Conservation (phyloP, 2,329 filamentous ascomycete genomes). For the Pseudomassariella vexata region DNA sequence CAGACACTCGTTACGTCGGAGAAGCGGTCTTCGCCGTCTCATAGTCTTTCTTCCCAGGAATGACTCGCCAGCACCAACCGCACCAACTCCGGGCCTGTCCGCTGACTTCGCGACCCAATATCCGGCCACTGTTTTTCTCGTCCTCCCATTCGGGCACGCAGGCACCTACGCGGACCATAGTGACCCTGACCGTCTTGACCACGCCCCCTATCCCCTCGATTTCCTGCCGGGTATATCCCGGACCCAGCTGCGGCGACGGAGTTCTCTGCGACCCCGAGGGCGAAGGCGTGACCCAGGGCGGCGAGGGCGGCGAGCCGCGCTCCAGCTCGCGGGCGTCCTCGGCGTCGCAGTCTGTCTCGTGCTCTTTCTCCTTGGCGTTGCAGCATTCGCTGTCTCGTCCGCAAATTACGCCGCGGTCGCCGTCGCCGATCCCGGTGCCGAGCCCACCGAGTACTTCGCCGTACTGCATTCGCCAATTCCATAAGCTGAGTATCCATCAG, state of each 20-base stretch:
- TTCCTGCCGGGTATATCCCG: slow-evolving; percentile 80
- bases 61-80: slow-evolving; percentile 79
- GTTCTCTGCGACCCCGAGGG: slow-evolving; percentile 9
- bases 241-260: slow-evolving; percentile 41
- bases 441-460: slow-evolving; percentile 73
- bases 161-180: slow-evolving; percentile 73
- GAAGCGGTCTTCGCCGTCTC: slow-evolving; percentile 20
- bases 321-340: slow-evolving; percentile 56
- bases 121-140: slow-evolving; percentile 60
- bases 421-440: slow-evolving; percentile 82
- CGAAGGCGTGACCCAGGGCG: slow-evolving; percentile 9
- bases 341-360: slow-evolving; percentile 82
- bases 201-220: slow-evolving; percentile 86
- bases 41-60: slow-evolving; percentile 51
- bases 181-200: slow-evolving; percentile 83
- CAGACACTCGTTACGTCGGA: no score
- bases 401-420: slow-evolving; percentile 82
- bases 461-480: slow-evolving; percentile 86
- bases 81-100: slow-evolving; percentile 77
- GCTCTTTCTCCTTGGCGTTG: slow-evolving; percentile 70
- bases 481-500: slow-evolving; percentile 47
- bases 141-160: slow-evolving; percentile 84
- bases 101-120: slow-evolving; percentile 64
- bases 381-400: slow-evolving; percentile 73
- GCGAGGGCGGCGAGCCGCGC: slow-evolving; percentile 4